A percentile compares a stretch with the other conserved stretches of the same genome.
Conservation (phyloP, 805 yeast species). For the Metschnikowia aberdeeniae region DNA sequence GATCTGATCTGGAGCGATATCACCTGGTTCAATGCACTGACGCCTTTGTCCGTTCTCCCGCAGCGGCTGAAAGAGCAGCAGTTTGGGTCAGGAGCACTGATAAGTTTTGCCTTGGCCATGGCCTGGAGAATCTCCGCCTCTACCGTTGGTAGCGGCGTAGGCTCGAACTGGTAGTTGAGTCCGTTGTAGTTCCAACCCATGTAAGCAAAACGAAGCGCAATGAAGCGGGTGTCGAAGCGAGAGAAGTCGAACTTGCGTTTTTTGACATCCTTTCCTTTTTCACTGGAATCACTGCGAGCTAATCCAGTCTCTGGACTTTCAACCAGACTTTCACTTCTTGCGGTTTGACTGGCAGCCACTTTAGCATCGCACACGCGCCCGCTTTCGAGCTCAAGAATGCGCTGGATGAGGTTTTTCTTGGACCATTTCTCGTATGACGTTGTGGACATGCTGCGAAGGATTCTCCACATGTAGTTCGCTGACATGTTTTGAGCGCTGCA, state of each 20-base stretch:
- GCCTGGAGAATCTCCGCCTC: conserved; percentile 76
- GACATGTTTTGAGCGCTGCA: not conserved
- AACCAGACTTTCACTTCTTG: not conserved
- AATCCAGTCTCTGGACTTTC: not conserved
- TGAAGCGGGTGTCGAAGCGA: conserved; percentile 56
- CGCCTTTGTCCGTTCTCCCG: conserved; percentile 96
- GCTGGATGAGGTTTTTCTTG: conserved; percentile 56
- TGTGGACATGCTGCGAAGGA: conserved; percentile 1
- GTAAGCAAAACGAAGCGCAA: conserved; percentile 83
- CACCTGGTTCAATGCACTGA: conserved; percentile 94
- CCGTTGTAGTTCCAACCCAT: conserved; percentile 96
- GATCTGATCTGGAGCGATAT: conserved; percentile 78
- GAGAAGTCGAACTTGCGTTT: conserved; percentile 56
- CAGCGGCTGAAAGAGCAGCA: conserved; percentile 80
- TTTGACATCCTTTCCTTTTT: conserved; percentile 6
- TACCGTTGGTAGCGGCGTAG: conserved; percentile 79
- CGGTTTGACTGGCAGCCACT: not conserved
- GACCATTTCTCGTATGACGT: conserved; percentile 54
- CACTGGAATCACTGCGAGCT: not conserved
- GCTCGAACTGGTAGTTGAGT: conserved; percentile 72
- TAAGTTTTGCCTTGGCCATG: conserved; percentile 58
- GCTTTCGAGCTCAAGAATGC: conserved; percentile 54
- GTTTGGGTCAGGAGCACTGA: conserved; percentile 54
- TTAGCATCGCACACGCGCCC: not conserved
- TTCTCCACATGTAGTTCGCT: conserved; percentile 1